Evolutionary conservation across 306 rosid genomes (phyloP).

Genomic region (Carpinus fangiana): DNA sequence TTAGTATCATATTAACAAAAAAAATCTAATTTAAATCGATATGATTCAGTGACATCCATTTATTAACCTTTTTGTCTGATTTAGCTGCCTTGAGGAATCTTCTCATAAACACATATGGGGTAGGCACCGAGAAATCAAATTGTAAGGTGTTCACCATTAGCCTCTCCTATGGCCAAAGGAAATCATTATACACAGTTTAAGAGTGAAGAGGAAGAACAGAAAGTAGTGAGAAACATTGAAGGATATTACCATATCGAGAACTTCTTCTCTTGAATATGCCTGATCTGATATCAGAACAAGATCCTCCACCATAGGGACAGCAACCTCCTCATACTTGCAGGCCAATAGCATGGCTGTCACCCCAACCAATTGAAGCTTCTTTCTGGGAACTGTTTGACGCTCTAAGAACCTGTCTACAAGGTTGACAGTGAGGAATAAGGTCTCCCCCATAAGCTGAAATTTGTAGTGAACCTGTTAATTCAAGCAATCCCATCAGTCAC

Average conservation of each 20-base stretch:
- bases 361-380: conserved; percentile 52
- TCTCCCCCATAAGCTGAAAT: conserved; percentile 44
- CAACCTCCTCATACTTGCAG: conserved; percentile 52
- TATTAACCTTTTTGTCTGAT: conserved; percentile 41
- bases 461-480: conserved; percentile 50
- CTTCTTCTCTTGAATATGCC: conserved; percentile 43
- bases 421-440: conserved; percentile 45
- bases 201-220: conserved; percentile 7
- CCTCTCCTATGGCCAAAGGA: conserved; percentile 33
- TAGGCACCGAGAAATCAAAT: conserved; percentile 44
- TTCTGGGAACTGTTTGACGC: conserved; percentile 32
- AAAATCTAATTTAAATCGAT: not conserved
- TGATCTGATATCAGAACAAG: conserved; percentile 44
- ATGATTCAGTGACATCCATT: not conserved
- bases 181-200: conserved; percentile 16
- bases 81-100: conserved; percentile 46
- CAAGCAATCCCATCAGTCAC: not conserved
- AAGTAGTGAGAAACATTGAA: not conserved
- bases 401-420: conserved; percentile 49
- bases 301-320: conserved; percentile 45
- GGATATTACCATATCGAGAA: conserved; percentile 35
- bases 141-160: conserved; percentile 45
- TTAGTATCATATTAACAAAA: not conserved
- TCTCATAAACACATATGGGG: conserved; percentile 45
- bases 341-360: conserved; percentile 47